phyloP scores from a whole-genome alignment of 2,329 filamentous ascomycete genomes.

The Neophaeococcomyces aloes region DNA sequence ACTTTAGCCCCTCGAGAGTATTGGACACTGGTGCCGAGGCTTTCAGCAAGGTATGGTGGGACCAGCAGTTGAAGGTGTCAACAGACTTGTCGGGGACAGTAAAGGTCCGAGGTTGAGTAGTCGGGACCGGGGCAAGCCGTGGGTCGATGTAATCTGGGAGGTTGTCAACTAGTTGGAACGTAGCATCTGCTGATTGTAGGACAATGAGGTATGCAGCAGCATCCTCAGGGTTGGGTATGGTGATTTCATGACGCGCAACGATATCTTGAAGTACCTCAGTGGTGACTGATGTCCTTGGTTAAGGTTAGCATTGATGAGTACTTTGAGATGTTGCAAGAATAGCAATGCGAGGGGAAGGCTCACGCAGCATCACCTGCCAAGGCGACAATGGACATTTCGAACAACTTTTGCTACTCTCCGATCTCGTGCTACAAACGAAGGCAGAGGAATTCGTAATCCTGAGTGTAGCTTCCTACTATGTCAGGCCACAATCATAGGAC shows the following conservation, averaged over 20 bases:
- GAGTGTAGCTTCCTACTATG: too few species aligned
- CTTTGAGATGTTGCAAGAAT: neutral
- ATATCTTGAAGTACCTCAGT: conserved; percentile 18
- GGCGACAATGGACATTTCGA: conserved; percentile 20
- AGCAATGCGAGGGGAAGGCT: conserved; percentile 10
- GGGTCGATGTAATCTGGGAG: conserved; percentile 31
- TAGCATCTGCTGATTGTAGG: conserved; percentile 23
- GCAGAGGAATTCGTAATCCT: too few species aligned
- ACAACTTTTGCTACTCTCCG: too few species aligned
- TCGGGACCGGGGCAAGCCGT: conserved; percentile 23
- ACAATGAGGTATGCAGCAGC: conserved; percentile 23
- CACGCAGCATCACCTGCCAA: conserved; percentile 13
- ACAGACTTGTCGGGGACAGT: conserved; percentile 21
- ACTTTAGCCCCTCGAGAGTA: conserved; percentile 23
- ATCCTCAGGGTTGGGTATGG: conserved; percentile 13
- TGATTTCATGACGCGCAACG: conserved; percentile 15
- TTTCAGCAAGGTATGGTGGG: conserved; percentile 27
- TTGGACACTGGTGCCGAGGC: conserved; percentile 20
- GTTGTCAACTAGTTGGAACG: conserved; percentile 22
- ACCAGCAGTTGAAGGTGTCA: conserved; percentile 37
- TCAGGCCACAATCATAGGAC: too few species aligned
- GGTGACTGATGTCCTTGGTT: conserved; percentile 16
- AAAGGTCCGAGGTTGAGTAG: conserved; percentile 12
- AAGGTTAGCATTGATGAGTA: neutral
- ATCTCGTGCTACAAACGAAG: too few species aligned